A percentile compares a stretch with the other conserved stretches of the same genome.
Conservation (phyloP, 139 green algal species). For the Micractinium conductrix region DNA sequence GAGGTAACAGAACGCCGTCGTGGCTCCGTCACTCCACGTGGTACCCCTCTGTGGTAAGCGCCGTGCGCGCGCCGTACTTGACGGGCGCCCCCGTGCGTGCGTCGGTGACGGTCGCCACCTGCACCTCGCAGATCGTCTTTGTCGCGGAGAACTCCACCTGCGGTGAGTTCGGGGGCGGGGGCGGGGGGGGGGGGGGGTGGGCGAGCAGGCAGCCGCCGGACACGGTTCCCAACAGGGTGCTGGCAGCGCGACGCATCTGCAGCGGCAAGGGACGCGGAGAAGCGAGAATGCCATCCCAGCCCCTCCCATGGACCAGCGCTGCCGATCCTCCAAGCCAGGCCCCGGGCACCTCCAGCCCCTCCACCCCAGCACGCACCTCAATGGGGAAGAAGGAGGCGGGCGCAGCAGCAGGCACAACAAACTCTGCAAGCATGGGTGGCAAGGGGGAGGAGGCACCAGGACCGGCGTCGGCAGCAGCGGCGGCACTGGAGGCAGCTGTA, state of each 20-base stretch:
- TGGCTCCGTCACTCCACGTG: conserved; percentile 60
- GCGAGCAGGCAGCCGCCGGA: neutral
- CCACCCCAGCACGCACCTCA: conserved; percentile 54
- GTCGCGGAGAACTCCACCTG: conserved; percentile 8
- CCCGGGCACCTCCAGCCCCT: neutral
- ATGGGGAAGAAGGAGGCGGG: conserved; percentile 94
- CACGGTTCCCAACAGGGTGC: neutral
- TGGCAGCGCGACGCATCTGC: neutral
- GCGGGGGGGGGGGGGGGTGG: neutral
- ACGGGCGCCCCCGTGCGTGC: conserved; percentile 61
- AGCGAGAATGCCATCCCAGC: too few species aligned
- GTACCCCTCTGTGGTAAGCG: conserved; percentile 70
- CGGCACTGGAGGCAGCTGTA: too few species aligned
- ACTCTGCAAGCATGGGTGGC: too few species aligned
- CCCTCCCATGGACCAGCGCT: too few species aligned
- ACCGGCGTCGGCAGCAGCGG: too few species aligned
- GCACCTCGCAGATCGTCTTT: conserved; percentile 27
- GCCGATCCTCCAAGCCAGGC: too few species aligned
- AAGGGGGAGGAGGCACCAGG: too few species aligned
- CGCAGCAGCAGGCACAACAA: conserved; percentile 86
- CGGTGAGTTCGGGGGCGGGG: neutral
- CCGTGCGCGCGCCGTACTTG: conserved; percentile 71
- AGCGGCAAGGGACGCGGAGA: neutral
- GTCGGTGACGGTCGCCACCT: conserved; percentile 65
- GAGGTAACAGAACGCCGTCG: too few species aligned